Base-by-base conservation (phyloP, 1,284 basidiomycete genomes). In the Albatrellus sp. region DNA sequence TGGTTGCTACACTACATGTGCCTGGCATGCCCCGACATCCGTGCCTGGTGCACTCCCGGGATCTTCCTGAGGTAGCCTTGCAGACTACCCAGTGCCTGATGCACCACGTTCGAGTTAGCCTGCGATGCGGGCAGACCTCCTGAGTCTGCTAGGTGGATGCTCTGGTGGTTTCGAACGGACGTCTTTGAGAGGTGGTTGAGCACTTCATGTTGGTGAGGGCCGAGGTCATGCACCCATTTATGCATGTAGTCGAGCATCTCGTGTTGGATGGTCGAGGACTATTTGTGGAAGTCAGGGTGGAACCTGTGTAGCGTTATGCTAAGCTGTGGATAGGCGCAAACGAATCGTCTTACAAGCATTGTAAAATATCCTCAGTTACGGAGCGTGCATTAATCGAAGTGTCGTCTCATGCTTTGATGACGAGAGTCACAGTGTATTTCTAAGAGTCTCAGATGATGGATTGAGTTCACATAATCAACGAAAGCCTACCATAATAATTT, bases 391-490 rank as follows among this genome's bases (percentile, higher is more conserved):
- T 76, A 39, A 80, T 60, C 1, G 71, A 75, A 34, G 54, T 59
- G 54, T 90, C 79, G 52, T 87, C 83, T 91, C 92, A 96, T 1
- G 90, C 90, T 54, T 80, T 82, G 37, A 82, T 81, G 13, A 96
- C 68, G 12, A 69, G 57, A 34, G 60, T 69, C 0, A 81, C 80
- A 0, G 78, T 66, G 54, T 83, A 63, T 33, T 57, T 67, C 77
- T 80, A 46, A 29, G 17, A 20, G 10, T 2, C 34, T 5, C 14
- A 14, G 54, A 48, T 40, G 37, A 52, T 48, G 52, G 47, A 43
- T 12, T 31, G 52, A 20, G 49, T 47, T 33, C 31, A 47, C 5
- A 44, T 34, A 35, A 32, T 17, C 30, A 10, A n/a, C 16, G 12
- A n/a, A 17, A 17, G 63, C 70, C 31, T 54, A 80, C 74, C 16